Percentiles rank a stretch among this genome's conserved stretches.
phyloP scores from a whole-genome alignment of 2,329 filamentous ascomycete genomes.

The Penicillium carneum region DNA sequence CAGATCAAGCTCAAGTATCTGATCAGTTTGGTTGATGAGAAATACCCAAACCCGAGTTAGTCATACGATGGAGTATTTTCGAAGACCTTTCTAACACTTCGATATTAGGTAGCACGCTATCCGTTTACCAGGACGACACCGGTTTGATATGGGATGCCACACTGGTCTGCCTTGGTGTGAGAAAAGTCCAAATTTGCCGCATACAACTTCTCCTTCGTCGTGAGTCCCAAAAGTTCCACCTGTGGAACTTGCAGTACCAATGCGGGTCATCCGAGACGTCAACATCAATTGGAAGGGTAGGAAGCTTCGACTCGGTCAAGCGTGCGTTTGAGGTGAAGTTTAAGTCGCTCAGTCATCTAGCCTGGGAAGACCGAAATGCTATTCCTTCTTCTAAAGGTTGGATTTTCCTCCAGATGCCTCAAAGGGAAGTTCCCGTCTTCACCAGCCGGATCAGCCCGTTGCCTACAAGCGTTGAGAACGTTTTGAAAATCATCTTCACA shows the following conservation, averaged over 20 bases:
- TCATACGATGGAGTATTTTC: background rate
- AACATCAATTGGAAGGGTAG: background rate
- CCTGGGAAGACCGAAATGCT: constrained; percentile 15
- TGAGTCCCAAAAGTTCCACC: background rate
- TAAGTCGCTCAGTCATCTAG: background rate
- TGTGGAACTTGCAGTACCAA: background rate
- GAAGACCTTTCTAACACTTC: background rate
- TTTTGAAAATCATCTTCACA: constrained; percentile 11
- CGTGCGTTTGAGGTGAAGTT: constrained; percentile 11
- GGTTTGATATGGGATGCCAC: constrained; percentile 25
- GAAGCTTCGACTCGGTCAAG: constrained; percentile 1
- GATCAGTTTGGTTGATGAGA: background rate
- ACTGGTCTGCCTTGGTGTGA: constrained; percentile 1
- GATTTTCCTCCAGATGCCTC: constrained; percentile 7
- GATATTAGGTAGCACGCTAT: background rate
- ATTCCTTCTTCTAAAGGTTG: background rate
- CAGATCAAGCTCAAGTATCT: background rate
- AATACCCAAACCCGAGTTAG: background rate
- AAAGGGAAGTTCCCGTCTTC: background rate
- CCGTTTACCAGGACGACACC: constrained; percentile 22
- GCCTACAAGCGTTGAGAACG: background rate
- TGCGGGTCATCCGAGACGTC: background rate
- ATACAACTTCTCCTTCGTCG: constrained; percentile 21
- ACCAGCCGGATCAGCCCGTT: background rate
- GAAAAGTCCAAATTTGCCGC: background rate